A percentile compares a stretch with the other conserved stretches of the same genome.
phyloP scores from a whole-genome alignment of 2,329 filamentous ascomycete species.

The Aureobasidium sp. region DNA sequence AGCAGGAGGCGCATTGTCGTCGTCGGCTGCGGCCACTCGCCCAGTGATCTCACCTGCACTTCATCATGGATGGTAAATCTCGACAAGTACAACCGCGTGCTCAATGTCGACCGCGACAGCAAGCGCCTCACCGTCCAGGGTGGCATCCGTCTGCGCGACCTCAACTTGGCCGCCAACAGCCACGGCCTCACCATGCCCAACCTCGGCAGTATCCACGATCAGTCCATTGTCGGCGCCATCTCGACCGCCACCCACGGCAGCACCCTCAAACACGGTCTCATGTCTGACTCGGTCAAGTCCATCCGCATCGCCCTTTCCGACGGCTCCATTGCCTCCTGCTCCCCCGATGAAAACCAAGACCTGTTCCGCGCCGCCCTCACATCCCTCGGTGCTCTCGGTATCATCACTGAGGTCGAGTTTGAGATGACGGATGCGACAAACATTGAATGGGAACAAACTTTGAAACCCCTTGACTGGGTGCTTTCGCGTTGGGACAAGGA shows the following conservation, averaged over 20 bases:
- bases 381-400: constrained; percentile 80
- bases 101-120: constrained; percentile 59
- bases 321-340: constrained; percentile 65
- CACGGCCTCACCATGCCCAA: constrained; percentile 80
- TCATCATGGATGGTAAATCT: constrained; percentile 93
- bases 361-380: constrained; percentile 84
- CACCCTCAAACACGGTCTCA: constrained; percentile 70
- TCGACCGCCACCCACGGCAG: constrained; percentile 91
- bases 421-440: constrained; percentile 71
- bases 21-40: constrained; percentile 87
- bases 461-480: constrained; percentile 62
- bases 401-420: constrained; percentile 84
- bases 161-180: constrained; percentile 66
- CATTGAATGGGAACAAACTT: constrained; percentile 77
- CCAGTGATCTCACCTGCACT: constrained; percentile 84
- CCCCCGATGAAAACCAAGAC: constrained; percentile 57
- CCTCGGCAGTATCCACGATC: constrained; percentile 87
- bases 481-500: constrained; percentile 62
- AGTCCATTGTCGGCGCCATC: constrained; percentile 87
- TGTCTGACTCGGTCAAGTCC: constrained; percentile 68
- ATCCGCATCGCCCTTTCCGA: constrained; percentile 77
- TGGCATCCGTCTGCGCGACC: constrained; percentile 72
- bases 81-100: constrained; percentile 67
- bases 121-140: constrained; percentile 69
- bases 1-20: constrained; percentile 76